Evolutionary conservation across 208 protist species (phyloP), one percentile per base, ranked within the genome.

Genomic region (Trypanosoma avium): DNA sequence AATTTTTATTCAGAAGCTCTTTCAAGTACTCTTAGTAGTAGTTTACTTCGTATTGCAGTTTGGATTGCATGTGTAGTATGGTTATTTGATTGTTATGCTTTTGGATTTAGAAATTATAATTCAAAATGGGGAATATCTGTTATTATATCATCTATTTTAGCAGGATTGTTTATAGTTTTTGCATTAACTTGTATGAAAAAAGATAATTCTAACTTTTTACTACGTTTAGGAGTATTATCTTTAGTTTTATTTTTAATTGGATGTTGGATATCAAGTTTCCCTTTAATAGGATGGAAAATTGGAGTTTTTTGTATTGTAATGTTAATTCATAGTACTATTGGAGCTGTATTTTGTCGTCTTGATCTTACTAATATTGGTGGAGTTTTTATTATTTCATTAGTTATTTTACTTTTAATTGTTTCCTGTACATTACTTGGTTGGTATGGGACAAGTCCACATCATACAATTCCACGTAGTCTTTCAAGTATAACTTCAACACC

Each of bases 251-350:
- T 87, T 61, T 52, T 90, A 19, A 22, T 82, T 29, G 72, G 53
- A 10, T 79, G 72, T 63, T 88, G 78, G 77, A 75, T 88, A 12
- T 55, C 71, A 10, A 58, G 60, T 36, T 93, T 93, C 54, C 64
- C 76, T 15, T 38, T 88, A 5, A 61, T 90, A 19, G 56, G 59
- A 53, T 82, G 52, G 65, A 62, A 58, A 32, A 70, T 88, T 24
- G 86, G 82, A 1, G 54, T 93, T 1, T 88, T 93, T 68, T 83
- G 77, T 46, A 55, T 90, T 26, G 75, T 65, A 22, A 49, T 93
- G 19, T 76, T 86, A 61, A 15, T 90, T 17, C 86, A 93, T 73
- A 90, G 79, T 64, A 50, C 60, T 9, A 32, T 84, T 29, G 77
- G 67, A 49, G 64, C 81, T 24, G 29, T 86, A 22, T 82, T 81